Conservation (phyloP, 2,329 filamentous ascomycete genomes). For the Cladosporium sp. region DNA sequence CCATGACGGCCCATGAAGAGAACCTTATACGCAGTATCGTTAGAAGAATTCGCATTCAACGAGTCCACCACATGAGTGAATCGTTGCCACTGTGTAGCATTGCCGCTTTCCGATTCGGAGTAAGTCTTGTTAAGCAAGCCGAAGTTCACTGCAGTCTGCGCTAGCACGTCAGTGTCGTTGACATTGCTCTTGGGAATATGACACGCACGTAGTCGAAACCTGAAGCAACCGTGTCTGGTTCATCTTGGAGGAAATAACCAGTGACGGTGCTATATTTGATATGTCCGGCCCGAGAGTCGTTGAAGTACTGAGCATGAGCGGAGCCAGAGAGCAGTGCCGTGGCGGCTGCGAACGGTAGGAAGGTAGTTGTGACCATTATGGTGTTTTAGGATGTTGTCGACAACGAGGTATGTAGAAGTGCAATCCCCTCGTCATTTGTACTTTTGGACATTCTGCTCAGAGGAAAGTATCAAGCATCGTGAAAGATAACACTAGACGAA, state of each 20-base stretch:
- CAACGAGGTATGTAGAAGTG: neutral
- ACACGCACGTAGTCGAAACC: slow-evolving; percentile 59
- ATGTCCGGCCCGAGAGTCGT: slow-evolving; percentile 27
- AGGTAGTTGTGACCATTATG: too few species aligned
- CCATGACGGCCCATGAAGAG: slow-evolving; percentile 68
- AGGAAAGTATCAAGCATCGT: neutral
- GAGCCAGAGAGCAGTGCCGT: slow-evolving; percentile 1
- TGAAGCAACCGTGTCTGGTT: slow-evolving; percentile 49
- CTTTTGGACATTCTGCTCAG: neutral
- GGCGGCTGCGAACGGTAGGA: neutral
- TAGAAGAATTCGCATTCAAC: slow-evolving; percentile 49
- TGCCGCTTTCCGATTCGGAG: slow-evolving; percentile 44
- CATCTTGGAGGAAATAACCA: slow-evolving; percentile 62
- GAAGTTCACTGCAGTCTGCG: slow-evolving; percentile 56
- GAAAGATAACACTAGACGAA: too few species aligned
- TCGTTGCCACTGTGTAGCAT: slow-evolving; percentile 60
- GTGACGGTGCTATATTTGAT: slow-evolving; percentile 57
- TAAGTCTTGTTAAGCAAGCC: slow-evolving; percentile 62
- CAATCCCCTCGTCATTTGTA: neutral
- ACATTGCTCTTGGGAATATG: neutral
- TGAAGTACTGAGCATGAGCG: slow-evolving; percentile 14
- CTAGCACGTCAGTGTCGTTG: neutral
- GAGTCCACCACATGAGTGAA: slow-evolving; percentile 55
- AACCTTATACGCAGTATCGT: slow-evolving; percentile 60
- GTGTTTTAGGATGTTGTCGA: neutral